Conservation (phyloP, 345 rosid species). For the Xanthoceras sorbifolium region DNA sequence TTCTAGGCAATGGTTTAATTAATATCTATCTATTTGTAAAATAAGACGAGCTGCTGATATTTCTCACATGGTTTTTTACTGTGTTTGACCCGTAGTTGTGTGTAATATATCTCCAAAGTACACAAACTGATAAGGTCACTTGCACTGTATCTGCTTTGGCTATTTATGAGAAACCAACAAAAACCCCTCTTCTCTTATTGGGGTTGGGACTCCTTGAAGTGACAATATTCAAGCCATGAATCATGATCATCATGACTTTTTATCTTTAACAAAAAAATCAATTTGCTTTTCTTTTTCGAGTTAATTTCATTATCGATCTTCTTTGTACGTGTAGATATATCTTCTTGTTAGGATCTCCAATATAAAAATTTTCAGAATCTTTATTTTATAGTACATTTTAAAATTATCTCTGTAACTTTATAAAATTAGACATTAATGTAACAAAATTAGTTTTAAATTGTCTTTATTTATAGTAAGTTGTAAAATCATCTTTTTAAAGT, state of each 20-base stretch:
- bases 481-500: no score
- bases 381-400: no score
- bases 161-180: conserved; percentile 49
- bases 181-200: conserved; percentile 1
- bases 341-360: no score
- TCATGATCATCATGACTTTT: no score
- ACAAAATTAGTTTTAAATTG: no score
- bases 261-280: no score
- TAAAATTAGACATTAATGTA: no score
- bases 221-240: conserved; percentile 26
- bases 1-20: conserved; percentile 15
- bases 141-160: conserved; percentile 38
- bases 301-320: background rate
- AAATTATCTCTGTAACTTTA: no score
- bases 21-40: no score
- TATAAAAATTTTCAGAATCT: no score
- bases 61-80: conserved; percentile 20
- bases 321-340: background rate
- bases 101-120: conserved; percentile 30
- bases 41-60: conserved; percentile 2
- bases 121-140: conserved; percentile 27
- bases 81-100: conserved; percentile 24
- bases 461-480: no score
- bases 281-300: background rate
- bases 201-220: conserved; percentile 15